These are phyloP conservation scores for Polytrichum formosum DNA, from an alignment of 225 moss, liverwort and hornwort genomes.

Conservation along the genomic window DNA sequence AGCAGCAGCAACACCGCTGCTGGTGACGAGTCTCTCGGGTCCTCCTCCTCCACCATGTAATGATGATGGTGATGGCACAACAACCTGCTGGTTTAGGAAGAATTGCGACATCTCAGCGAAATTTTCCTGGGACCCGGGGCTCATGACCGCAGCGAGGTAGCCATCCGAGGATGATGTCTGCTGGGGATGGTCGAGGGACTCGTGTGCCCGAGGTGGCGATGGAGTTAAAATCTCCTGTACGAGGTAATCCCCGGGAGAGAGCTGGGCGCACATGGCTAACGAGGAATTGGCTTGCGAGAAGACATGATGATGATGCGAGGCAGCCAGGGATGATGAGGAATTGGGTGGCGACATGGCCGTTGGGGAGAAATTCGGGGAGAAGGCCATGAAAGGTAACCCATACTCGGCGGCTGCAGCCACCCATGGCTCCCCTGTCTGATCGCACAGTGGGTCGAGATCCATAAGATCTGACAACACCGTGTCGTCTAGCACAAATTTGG, in stretches of 20 bases:
- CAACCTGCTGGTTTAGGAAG: constrained; percentile 27
- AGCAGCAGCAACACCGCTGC: neutral
- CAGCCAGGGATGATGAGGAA: neutral
- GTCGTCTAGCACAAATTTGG: constrained; percentile 55
- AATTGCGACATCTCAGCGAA: constrained; percentile 52
- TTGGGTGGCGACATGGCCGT: constrained; percentile 38
- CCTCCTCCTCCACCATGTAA: constrained; percentile 5
- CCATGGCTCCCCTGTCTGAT: constrained; percentile 55
- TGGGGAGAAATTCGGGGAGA: constrained; percentile 34
- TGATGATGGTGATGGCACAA: neutral
- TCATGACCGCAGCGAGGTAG: constrained; percentile 24
- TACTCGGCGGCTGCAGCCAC: constrained; percentile 15
- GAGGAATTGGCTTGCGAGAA: constrained; percentile 13
- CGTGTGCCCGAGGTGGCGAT: constrained; percentile 7
- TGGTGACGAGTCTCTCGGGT: neutral
- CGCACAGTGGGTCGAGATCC: constrained; percentile 60
- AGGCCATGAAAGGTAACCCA: constrained; percentile 26
- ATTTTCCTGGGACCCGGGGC: constrained; percentile 32
- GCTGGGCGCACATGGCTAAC: constrained; percentile 4
- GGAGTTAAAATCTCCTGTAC: constrained; percentile 5
- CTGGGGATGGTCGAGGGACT: constrained; percentile 3
- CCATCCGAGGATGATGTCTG: constrained; percentile 25
- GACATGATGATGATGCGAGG: neutral
- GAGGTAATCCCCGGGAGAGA: constrained; percentile 12
- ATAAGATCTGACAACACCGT: constrained; percentile 51